phyloP scores from a whole-genome alignment of 495 filamentous ascomycete genomes.

The Annulohypoxylon maeteangense region DNA sequence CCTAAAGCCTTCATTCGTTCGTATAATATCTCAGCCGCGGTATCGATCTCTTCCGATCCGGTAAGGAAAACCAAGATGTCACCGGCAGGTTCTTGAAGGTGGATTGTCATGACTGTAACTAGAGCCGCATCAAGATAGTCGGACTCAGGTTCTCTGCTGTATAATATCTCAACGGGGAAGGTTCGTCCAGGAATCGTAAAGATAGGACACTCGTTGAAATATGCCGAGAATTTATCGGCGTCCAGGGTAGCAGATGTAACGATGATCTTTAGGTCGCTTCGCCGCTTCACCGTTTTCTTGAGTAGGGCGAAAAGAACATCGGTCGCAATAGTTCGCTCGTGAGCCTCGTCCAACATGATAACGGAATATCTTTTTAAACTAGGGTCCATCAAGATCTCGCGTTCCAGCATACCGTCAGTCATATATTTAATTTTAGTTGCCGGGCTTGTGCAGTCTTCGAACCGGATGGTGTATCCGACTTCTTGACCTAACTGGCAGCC shows the following conservation, averaged over 20 bases:
- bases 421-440: slow-evolving; percentile 98
- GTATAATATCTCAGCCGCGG: slow-evolving; percentile 87
- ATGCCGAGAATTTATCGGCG: slow-evolving; percentile 95
- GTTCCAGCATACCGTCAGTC: slow-evolving; percentile 98
- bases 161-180: slow-evolving; percentile 94
- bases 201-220: slow-evolving; percentile 94
- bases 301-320: slow-evolving; percentile 94
- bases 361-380: slow-evolving; percentile 88
- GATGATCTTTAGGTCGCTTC: slow-evolving; percentile 91
- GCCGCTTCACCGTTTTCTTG: slow-evolving; percentile 89
- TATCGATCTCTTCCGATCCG: slow-evolving; percentile 98
- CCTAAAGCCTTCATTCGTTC: slow-evolving; percentile 98
- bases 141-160: slow-evolving; percentile 90
- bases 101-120: slow-evolving; percentile 97
- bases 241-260: slow-evolving; percentile 96
- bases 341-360: slow-evolving; percentile 98
- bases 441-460: slow-evolving; percentile 92
- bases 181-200: slow-evolving; percentile 96
- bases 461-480: slow-evolving; percentile 97
- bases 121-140: slow-evolving; percentile 97
- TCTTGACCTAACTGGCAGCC: slow-evolving; percentile 90
- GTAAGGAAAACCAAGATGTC: slow-evolving; percentile 97
- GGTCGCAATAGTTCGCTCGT: slow-evolving; percentile 96
- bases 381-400: slow-evolving; percentile 92
- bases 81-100: slow-evolving; percentile 87